Conservation (phyloP, 2,329 filamentous ascomycete species). For the Teratosphaeria nubilosa region DNA sequence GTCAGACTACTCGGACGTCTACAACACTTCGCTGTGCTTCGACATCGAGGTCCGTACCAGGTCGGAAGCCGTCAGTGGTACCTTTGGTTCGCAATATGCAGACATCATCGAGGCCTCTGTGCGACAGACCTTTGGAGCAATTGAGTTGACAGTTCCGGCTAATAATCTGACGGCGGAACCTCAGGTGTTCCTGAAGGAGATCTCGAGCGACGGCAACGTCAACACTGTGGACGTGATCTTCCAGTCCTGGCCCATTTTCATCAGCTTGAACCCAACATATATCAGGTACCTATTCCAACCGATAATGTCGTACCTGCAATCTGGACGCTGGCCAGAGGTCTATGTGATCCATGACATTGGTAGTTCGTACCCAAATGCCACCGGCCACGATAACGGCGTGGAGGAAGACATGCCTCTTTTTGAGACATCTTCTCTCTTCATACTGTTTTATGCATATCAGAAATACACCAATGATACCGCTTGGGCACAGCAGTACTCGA, state of each 20-base stretch:
- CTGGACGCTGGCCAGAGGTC: conserved; percentile 12
- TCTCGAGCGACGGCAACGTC: conserved; percentile 32
- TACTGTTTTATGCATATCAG: conserved; percentile 47
- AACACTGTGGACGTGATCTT: conserved; percentile 26
- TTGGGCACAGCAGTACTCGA: conserved; percentile 39
- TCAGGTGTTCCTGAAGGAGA: conserved; percentile 46
- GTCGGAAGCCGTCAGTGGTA: conserved; percentile 12
- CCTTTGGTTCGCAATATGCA: conserved; percentile 17
- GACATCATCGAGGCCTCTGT: conserved; percentile 20
- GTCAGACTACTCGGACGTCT: conserved; percentile 9
- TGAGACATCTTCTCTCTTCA: conserved; percentile 43
- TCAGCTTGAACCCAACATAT: conserved; percentile 16
- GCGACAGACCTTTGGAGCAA: conserved; percentile 17
- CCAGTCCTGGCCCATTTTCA: conserved; percentile 22
- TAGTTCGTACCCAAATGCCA: conserved; percentile 15
- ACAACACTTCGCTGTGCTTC: conserved; percentile 8
- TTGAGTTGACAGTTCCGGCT: conserved; percentile 17
- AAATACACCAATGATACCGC: conserved; percentile 42
- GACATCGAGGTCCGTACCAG: conserved; percentile 13
- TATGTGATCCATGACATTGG: conserved; percentile 20
- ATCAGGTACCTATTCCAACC: conserved; percentile 13
- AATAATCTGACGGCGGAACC: conserved; percentile 10
- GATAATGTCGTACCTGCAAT: conserved; percentile 14
- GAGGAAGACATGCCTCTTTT: conserved; percentile 42
- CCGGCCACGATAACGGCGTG: conserved; percentile 17